A percentile compares a stretch with the other conserved stretches of the same genome.
Evolutionary conservation across 2,329 filamentous ascomycete species (phyloP).

Genomic region (Lachnellula cervina): DNA sequence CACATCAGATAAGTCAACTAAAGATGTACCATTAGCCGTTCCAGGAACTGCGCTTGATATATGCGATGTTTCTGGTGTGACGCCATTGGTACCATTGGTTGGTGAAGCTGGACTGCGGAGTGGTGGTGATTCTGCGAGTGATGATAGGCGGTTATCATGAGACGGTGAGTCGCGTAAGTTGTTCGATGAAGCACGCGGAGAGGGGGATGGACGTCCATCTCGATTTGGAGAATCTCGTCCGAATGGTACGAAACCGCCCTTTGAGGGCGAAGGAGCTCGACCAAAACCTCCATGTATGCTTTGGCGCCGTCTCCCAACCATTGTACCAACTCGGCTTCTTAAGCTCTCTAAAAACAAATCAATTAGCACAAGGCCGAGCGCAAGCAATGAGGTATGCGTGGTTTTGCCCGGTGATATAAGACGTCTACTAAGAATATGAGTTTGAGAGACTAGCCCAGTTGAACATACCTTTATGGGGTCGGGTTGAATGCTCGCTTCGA

Average conservation of each 20-base stretch:
- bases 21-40: slow-evolving; percentile 43
- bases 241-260: slow-evolving; percentile 49
- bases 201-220: slow-evolving; percentile 46
- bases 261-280: slow-evolving; percentile 49
- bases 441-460: slow-evolving; percentile 1
- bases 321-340: slow-evolving; percentile 64
- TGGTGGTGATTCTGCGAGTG: slow-evolving; percentile 53
- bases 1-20: slow-evolving; percentile 45
- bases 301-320: slow-evolving; percentile 61
- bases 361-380: slow-evolving; percentile 20
- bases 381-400: too few species aligned
- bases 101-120: slow-evolving; percentile 17
- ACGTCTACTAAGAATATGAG: too few species aligned
- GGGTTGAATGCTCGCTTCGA: slow-evolving; percentile 25
- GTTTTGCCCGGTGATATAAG: too few species aligned
- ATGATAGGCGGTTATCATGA: slow-evolving; percentile 44
- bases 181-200: slow-evolving; percentile 54
- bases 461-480: slow-evolving; percentile 13
- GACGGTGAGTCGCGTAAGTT: slow-evolving; percentile 49
- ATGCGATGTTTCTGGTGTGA: slow-evolving; percentile 30
- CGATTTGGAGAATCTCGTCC: slow-evolving; percentile 58
- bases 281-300: slow-evolving; percentile 59
- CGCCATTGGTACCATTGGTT: slow-evolving; percentile 25
- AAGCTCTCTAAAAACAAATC: slow-evolving; percentile 41
- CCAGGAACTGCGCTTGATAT: slow-evolving; percentile 31